A percentile compares a stretch with the other conserved stretches of the same genome.
Evolutionary conservation across 495 filamentous ascomycete species (phyloP).

Genomic region (Achaetomiella virescens): DNA sequence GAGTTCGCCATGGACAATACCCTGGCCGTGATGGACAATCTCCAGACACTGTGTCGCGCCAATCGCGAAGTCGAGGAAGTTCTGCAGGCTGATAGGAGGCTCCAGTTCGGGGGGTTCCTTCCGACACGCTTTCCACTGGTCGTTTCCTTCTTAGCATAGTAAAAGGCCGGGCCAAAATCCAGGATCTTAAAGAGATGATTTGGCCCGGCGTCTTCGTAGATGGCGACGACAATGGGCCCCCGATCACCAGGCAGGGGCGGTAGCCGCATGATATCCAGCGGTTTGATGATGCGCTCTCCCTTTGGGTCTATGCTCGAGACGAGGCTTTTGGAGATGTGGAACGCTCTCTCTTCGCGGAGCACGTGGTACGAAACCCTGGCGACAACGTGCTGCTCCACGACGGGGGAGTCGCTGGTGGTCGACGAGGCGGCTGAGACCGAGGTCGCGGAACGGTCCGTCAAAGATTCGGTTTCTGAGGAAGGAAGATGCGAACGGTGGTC

Average conservation of each 20-base stretch:
- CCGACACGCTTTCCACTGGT: constrained; percentile 37
- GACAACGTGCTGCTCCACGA: constrained; percentile 52
- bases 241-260: constrained; percentile 57
- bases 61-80: constrained; percentile 83
- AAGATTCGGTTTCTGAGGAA: constrained; percentile 29
- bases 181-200: constrained; percentile 66
- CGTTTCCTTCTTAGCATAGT: constrained; percentile 48
- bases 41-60: constrained; percentile 80
- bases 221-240: constrained; percentile 60
- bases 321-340: constrained; percentile 67
- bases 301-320: constrained; percentile 65
- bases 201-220: constrained; percentile 70
- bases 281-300: constrained; percentile 65
- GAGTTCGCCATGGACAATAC: constrained; percentile 80
- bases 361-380: constrained; percentile 74
- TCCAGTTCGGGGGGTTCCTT: constrained; percentile 39
- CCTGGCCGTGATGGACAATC: constrained; percentile 75
- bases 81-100: constrained; percentile 57
- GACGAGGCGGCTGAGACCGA: constrained; percentile 23
- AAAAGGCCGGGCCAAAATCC: constrained; percentile 71
- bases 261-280: constrained; percentile 65
- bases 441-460: constrained; percentile 34
- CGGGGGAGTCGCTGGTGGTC: constrained; percentile 26
- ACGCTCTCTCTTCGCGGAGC: constrained; percentile 76
- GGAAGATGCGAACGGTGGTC: constrained; percentile 30